phyloP scores from a whole-genome alignment of 2,329 filamentous ascomycete species.

The Alternaria angustiovoidea region DNA sequence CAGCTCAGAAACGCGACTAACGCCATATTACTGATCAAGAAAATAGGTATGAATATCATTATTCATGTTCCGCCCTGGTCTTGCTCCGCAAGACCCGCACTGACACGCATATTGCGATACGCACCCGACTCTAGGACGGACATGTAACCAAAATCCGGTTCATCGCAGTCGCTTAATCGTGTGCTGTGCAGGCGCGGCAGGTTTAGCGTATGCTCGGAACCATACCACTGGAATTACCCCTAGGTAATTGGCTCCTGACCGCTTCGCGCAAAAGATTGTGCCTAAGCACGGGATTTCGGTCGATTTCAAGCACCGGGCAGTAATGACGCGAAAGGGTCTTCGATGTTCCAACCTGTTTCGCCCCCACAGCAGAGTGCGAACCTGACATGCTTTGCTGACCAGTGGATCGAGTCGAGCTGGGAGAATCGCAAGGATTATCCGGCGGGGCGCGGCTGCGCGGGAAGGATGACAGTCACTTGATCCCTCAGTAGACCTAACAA shows the following conservation, averaged over 20 bases:
- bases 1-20: constrained; percentile 8
- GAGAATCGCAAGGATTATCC: constrained; percentile 30
- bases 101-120: background rate
- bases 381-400: constrained; percentile 27
- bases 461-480: constrained; percentile 46
- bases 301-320: constrained; percentile 6
- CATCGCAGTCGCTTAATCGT: constrained; percentile 2
- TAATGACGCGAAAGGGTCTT: constrained; percentile 1
- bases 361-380: constrained; percentile 42
- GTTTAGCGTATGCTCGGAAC: constrained; percentile 11
- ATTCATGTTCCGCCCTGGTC: background rate
- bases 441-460: constrained; percentile 39
- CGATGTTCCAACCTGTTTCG: constrained; percentile 19
- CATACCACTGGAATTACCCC: constrained; percentile 2
- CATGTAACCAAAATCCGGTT: background rate
- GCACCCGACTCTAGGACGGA: constrained; percentile 3
- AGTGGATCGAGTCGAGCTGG: constrained; percentile 27
- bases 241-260: constrained; percentile 3
- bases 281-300: constrained; percentile 12
- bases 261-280: background rate
- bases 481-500: constrained; percentile 17
- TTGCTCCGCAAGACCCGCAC: background rate
- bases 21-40: constrained; percentile 3
- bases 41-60: constrained; percentile 1
- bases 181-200: background rate